Evolutionary conservation across 768 basidiomycete species (phyloP).

Genomic region (Arthromyces matolae): DNA sequence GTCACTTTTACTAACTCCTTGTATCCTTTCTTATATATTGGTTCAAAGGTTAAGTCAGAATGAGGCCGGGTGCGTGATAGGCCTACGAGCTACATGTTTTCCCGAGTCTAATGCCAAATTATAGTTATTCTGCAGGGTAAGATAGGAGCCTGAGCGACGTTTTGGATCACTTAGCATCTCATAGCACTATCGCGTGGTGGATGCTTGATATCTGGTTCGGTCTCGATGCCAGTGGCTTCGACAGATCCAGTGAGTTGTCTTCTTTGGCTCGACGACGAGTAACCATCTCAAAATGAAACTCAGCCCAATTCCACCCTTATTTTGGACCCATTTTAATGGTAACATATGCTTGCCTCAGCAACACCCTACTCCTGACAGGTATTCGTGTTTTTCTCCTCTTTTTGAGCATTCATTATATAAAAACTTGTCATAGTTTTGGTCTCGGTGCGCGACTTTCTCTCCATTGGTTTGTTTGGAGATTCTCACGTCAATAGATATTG

Average conservation of each 20-base stretch:
- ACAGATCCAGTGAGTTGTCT: conserved; percentile 61
- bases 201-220: conserved; percentile 94
- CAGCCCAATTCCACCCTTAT: conserved; percentile 75
- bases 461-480: neutral
- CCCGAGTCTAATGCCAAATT: neutral
- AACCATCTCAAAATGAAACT: neutral
- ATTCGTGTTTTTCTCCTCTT: neutral
- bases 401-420: conserved; percentile 3
- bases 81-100: neutral
- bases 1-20: too few relatives aligned
- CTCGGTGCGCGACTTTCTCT: conserved; percentile 47
- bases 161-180: neutral
- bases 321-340: conserved; percentile 92
- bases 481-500: conserved; percentile 62
- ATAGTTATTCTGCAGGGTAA: neutral
- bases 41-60: conserved; percentile 55
- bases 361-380: conserved; percentile 90
- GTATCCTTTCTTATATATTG: too few relatives aligned
- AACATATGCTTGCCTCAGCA: conserved; percentile 87
- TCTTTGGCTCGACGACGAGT: neutral
- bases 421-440: conserved; percentile 62
- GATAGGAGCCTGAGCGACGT: neutral
- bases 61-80: conserved; percentile 44
- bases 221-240: conserved; percentile 89
- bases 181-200: conserved; percentile 80